Base-by-base conservation (phyloP, 148 eudicot species). In the Camellia japonica region DNA sequence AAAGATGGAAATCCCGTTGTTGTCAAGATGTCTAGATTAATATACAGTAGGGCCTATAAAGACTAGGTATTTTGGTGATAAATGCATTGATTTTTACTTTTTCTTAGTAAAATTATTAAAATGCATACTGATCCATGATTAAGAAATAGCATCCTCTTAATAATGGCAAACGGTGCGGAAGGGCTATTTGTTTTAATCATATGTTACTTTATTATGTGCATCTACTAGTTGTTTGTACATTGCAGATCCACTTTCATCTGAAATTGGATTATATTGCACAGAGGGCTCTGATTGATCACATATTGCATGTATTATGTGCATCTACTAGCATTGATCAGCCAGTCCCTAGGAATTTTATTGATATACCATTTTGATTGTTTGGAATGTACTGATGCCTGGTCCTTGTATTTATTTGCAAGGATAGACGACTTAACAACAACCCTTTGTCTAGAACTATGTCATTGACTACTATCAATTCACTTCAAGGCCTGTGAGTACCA, bases 391-490 rank as follows among this genome's bases (percentile, higher is more conserved):
- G 20, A 70, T 83, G 79, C 73, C 52, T 80, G 68, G 41, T 76
- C 49, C 78, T 60, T 83, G 65, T 76, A 77, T 41, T 78, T 81
- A 56, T 82, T 71, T 84, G 89, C 88, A 83, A 80, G 86, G 82
- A 81, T 82, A 94, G 98, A 81, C 87, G 98, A 84, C 90, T 94
- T 74, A 92, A 94, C 81, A 94, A 94, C 83, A 94, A 94, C 86
- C 85, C 66, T 84, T 86, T 94, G 84, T 74, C 83, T 20, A 94
- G 94, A 84, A 11, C 72, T 51, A 4, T 46, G 63, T 74, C 88
- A 55, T 86, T 94, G 82, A 94, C 98, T 41, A 73, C 84, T 74
- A 81, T 94, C 20, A 0, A 0, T 0, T 49, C 93, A 64, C 84
- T 94, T 73, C 94, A 91, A 93, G 92, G 89, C 77, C 95, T 94